Conservation (phyloP, 495 filamentous ascomycete genomes). For the Ascodesmis nigricans region DNA sequence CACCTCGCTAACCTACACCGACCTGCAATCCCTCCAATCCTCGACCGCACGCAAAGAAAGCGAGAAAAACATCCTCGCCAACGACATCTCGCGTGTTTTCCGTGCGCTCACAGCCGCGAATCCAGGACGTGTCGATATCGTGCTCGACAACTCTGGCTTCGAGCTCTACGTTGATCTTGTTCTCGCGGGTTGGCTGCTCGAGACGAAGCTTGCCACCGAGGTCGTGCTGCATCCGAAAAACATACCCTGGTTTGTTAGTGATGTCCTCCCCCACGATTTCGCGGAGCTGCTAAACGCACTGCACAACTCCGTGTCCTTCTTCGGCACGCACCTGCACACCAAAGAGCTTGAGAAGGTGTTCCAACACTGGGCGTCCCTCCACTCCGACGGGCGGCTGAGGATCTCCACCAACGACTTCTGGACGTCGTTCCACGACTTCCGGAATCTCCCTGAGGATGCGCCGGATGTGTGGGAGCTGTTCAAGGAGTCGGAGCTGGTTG, state of each 20-base stretch:
- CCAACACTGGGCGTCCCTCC: slow-evolving; percentile 51
- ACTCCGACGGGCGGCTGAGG: slow-evolving; percentile 59
- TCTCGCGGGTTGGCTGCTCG: slow-evolving; percentile 69
- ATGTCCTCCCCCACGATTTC: slow-evolving; percentile 75
- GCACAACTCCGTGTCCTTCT: slow-evolving; percentile 53
- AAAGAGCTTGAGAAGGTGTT: slow-evolving; percentile 65
- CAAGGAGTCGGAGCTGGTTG: slow-evolving; percentile 64
- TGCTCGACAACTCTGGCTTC: slow-evolving; percentile 91
- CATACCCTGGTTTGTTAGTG: slow-evolving; percentile 94
- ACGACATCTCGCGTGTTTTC: slow-evolving; percentile 58
- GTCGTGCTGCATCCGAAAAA: slow-evolving; percentile 84
- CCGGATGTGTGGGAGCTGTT: slow-evolving; percentile 53
- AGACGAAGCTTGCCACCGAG: slow-evolving; percentile 56
- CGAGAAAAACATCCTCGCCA: slow-evolving; percentile 74
- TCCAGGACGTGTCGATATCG: slow-evolving; percentile 57
- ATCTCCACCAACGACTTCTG: slow-evolving; percentile 71
- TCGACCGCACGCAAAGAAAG: slow-evolving; percentile 59
- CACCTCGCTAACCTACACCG: slow-evolving; percentile 75
- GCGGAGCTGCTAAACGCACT: slow-evolving; percentile 52
- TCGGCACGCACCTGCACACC: slow-evolving; percentile 33
- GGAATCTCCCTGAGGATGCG: slow-evolving; percentile 52
- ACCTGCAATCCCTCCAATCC: slow-evolving; percentile 89
- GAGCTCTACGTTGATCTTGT: slow-evolving; percentile 90
- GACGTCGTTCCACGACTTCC: slow-evolving; percentile 67
- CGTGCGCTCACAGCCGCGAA: slow-evolving; percentile 42